Evolutionary conservation across 2,329 filamentous ascomycete species (phyloP), one percentile per base, ranked within the genome.

Genomic region (Ascochyta viciae-villosae): DNA sequence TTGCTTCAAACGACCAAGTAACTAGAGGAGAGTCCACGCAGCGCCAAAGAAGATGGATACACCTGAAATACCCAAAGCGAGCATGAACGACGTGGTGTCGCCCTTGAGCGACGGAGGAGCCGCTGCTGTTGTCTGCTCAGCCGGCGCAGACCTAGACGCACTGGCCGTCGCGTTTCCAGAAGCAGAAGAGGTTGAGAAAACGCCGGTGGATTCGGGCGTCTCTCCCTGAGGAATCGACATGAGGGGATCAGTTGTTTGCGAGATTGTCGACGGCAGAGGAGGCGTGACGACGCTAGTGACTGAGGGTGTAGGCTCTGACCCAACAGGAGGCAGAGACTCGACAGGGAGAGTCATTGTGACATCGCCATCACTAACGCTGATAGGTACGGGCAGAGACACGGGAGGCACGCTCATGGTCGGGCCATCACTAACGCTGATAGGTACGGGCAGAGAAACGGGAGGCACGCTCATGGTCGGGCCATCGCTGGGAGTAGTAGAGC

Each of bases 1-100:
- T 34, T 9, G 26, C 9, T 10, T 43, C 19, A 8, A 26, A 6
- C 24, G n/a, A 40, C 15, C 8, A 15, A 8, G 10, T 15, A 24
- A 29, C 49, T 50, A 74, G 16, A 71, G 44, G 38, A 74, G 53
- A 38, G 65, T 62, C 53, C 71, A 66, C 13, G 63, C 64, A 52
- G 68, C 67, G 24, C 70, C 66, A 9, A 72, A 42, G 7, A 56
- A 31, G 10, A 66, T 48, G 19, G 63, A 65, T 19, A 64, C 15
- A 3, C 54, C 58, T 6, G 66, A 68, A 12, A 70, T 26, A 13
- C 60, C 65, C 26, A 68, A 31, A 2, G 63, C 66, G 34, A 68
- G 48, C 24, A 60, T 33, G 12, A 63, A 53, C 1, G 62, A 26
- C n/a, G 48, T 40, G 16, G 48, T 59, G 19, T 63, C 53, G 24